Conservation (phyloP, 2,329 filamentous ascomycete genomes). For the Pestalotiopsis sp. region DNA sequence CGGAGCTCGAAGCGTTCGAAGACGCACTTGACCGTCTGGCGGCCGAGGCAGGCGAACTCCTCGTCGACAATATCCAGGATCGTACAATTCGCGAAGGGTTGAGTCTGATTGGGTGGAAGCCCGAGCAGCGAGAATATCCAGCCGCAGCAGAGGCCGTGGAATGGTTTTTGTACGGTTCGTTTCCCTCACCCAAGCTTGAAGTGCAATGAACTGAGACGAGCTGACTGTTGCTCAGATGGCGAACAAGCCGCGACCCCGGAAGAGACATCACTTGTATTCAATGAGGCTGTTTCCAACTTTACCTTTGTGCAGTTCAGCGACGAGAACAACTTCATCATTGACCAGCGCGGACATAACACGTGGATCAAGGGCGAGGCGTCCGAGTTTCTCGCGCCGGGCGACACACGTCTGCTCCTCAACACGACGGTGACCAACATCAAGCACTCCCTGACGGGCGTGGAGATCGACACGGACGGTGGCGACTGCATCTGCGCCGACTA, state of each 20-base stretch:
- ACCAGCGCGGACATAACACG: slow-evolving; percentile 26
- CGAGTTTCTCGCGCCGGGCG: slow-evolving; percentile 58
- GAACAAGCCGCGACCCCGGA: slow-evolving; percentile 39
- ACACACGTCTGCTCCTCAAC: slow-evolving; percentile 59
- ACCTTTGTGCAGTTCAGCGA: slow-evolving; percentile 59
- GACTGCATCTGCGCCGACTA: slow-evolving; percentile 33
- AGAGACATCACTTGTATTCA: neutral
- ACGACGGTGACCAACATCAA: slow-evolving; percentile 58
- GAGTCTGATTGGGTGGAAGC: slow-evolving; percentile 64
- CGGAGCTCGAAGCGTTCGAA: slow-evolving; percentile 43
- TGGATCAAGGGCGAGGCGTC: slow-evolving; percentile 47
- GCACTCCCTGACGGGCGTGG: slow-evolving; percentile 56
- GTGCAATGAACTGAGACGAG: no score
- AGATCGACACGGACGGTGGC: slow-evolving; percentile 47
- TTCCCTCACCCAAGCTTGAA: neutral
- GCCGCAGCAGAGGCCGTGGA: slow-evolving; percentile 57
- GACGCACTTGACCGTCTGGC: slow-evolving; percentile 46
- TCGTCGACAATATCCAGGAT: slow-evolving; percentile 64
- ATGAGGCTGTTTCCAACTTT: slow-evolving; percentile 56
- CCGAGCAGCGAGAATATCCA: slow-evolving; percentile 51
- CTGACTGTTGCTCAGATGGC: neutral
- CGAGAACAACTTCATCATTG: neutral
- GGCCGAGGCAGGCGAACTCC: slow-evolving; percentile 57
- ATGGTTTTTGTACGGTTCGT: slow-evolving; percentile 47
- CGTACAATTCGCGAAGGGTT: slow-evolving; percentile 61